Percentiles rank a stretch among this genome's conserved stretches.
These are phyloP conservation scores for Xenoacremonium recifei DNA, from an alignment of 2,329 filamentous ascomycete genomes.

Conservation along the genomic window DNA sequence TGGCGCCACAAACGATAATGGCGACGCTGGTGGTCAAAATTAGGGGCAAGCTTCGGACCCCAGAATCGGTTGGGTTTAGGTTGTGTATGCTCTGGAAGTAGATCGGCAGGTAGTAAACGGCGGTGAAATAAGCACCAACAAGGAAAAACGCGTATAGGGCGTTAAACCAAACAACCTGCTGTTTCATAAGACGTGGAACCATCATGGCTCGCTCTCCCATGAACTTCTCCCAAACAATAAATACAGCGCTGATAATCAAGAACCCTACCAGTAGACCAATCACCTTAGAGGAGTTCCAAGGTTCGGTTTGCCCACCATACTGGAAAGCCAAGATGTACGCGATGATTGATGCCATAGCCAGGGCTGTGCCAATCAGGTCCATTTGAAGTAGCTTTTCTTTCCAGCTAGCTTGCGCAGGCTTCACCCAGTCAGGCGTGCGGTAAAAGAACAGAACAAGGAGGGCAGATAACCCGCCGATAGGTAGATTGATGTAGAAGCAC, in stretches of 20 bases:
- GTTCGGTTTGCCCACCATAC: constrained; percentile 37
- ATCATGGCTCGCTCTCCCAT: constrained; percentile 38
- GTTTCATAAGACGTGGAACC: constrained; percentile 30
- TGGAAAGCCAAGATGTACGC: constrained; percentile 39
- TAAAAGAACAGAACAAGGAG: constrained; percentile 30
- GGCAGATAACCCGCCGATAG: constrained; percentile 20
- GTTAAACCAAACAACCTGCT: constrained; percentile 28
- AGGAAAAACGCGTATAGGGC: constrained; percentile 36
- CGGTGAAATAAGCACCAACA: constrained; percentile 33
- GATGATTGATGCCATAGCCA: constrained; percentile 38
- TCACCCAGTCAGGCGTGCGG: constrained; percentile 30
- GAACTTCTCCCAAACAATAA: constrained; percentile 32
- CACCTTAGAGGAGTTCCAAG: constrained; percentile 33
- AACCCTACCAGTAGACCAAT: constrained; percentile 35
- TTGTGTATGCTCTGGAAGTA: constrained; percentile 28
- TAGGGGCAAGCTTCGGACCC: constrained; percentile 36
- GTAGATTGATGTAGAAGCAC: constrained; percentile 30
- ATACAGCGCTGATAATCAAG: constrained; percentile 22
- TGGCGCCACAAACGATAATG: background rate
- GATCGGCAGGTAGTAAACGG: constrained; percentile 28
- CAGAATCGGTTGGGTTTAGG: constrained; percentile 29
- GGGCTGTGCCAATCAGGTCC: constrained; percentile 22
- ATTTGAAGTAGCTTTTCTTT: constrained; percentile 38
- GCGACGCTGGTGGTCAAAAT: constrained; percentile 14
- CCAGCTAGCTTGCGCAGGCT: constrained; percentile 26